Conservation (phyloP, 1,284 basidiomycete species). For the Austroboletus novae-zelandiae region DNA sequence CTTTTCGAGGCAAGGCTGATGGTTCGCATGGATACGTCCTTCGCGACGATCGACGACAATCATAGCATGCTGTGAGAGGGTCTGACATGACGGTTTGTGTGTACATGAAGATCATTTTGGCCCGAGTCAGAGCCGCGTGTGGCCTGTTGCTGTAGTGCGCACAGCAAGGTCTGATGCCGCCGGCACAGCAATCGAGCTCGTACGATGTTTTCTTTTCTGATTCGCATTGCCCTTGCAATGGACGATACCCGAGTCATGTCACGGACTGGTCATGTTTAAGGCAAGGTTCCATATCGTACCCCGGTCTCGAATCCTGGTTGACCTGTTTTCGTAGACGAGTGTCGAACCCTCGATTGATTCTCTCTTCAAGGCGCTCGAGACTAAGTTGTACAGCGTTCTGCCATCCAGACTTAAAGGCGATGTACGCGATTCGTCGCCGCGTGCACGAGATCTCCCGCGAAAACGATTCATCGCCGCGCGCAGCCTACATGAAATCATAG, state of each 20-base stretch:
- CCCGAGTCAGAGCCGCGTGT: too few relatives aligned
- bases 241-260: too few relatives aligned
- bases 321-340: too few relatives aligned
- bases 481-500: neutral
- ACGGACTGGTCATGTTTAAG: too few relatives aligned
- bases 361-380: neutral
- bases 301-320: neutral
- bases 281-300: too few relatives aligned
- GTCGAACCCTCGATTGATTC: neutral
- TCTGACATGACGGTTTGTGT: neutral
- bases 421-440: too few relatives aligned
- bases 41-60: conserved; percentile 4
- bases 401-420: too few relatives aligned
- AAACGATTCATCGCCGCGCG: neutral
- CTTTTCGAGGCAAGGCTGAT: neutral
- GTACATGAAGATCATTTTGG: neutral
- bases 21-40: conserved; percentile 7
- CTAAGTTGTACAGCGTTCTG: neutral
- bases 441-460: neutral
- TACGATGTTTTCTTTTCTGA: too few relatives aligned
- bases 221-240: too few relatives aligned
- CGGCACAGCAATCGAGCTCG: too few relatives aligned
- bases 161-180: too few relatives aligned
- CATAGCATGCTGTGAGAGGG: neutral
- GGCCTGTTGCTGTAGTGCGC: too few relatives aligned